Conservation (phyloP, 2,329 filamentous ascomycete genomes). For the Botrytis galanthina region DNA sequence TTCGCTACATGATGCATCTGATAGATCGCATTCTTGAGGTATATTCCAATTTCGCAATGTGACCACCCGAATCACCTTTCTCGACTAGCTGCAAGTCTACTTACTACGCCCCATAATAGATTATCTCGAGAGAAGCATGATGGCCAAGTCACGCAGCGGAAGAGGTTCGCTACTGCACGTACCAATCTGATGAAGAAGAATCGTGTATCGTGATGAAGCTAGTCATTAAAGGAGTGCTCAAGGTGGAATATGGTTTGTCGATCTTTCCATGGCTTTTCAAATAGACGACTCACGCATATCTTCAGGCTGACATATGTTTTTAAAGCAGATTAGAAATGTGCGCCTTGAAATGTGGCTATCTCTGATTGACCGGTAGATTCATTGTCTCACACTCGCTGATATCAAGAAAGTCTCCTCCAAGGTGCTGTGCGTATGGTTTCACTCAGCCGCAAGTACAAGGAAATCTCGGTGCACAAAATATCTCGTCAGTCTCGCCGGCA, state of each 20-base stretch:
- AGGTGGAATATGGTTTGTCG: not conserved
- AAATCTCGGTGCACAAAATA: not conserved
- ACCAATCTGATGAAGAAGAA: not conserved
- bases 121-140: not conserved
- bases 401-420: not conserved
- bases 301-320: slow-evolving; percentile 6
- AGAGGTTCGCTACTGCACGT: not conserved
- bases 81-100: not conserved
- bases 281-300: not conserved
- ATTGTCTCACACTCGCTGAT: slow-evolving; percentile 3
- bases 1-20: slow-evolving; percentile 14
- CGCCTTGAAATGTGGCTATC: slow-evolving; percentile 15
- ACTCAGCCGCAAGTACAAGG: slow-evolving; percentile 7
- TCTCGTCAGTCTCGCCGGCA: not conserved
- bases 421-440: not conserved
- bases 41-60: slow-evolving; percentile 10
- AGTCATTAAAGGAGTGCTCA: not conserved
- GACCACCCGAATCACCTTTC: slow-evolving; percentile 9
- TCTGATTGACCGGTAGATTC: slow-evolving; percentile 4
- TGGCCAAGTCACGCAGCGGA: slow-evolving; percentile 6
- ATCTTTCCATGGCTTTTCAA: slow-evolving; percentile 6
- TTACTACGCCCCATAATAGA: slow-evolving; percentile 17
- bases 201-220: not conserved
- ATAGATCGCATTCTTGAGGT: slow-evolving; percentile 18
- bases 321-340: not conserved